Evolutionary conservation across 306 rosid species (phyloP), one percentile per base, ranked within the genome.

Genomic region (Cyamopsis tetragonoloba): DNA sequence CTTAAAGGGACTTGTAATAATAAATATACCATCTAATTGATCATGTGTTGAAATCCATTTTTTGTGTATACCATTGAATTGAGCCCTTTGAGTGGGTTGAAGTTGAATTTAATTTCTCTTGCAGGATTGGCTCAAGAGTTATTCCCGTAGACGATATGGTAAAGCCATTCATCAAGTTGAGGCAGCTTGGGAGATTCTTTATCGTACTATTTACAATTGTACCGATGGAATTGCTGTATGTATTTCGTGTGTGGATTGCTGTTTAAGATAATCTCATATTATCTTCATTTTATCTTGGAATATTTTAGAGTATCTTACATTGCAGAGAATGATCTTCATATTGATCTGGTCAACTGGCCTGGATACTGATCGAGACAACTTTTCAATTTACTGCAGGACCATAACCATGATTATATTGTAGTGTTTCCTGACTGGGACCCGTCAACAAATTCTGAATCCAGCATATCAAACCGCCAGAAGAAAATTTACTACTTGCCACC

Each of bases 361-460:
- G 35, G 43, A 44, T 74, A 18, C 74, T 55, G 54, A 62, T 74
- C 54, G 26, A 26, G 44, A 14, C 32, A 68, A 41, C 35, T 54
- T 18, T 27, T 32, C 6, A 67, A 75, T 57, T 66, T 42, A 53
- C 48, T 62, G 50, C 91, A 92, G 98, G 89, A 92, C 82, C 98
- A 92, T 75, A 92, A 93, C 81, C 78, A 68, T 48, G 97, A 93
- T 83, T 89, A 75, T 53, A 86, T 89, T 24, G 96, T 80, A 66
- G 64, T 84, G 85, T 77, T 93, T 75, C 98, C 98, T 3, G 98
- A 89, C 60, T 89, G 96, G 96, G 84, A 86, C 67, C 96, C 98
- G 15, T 79, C 89, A 49, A 10, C 64, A 44, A 49, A 61, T 34
- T 61, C 22, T 23, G 15, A 44, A 72, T 66, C 81, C 20, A 53